Evolutionary conservation across 768 basidiomycete species (phyloP).

Genomic region (Lyophyllum semitale): DNA sequence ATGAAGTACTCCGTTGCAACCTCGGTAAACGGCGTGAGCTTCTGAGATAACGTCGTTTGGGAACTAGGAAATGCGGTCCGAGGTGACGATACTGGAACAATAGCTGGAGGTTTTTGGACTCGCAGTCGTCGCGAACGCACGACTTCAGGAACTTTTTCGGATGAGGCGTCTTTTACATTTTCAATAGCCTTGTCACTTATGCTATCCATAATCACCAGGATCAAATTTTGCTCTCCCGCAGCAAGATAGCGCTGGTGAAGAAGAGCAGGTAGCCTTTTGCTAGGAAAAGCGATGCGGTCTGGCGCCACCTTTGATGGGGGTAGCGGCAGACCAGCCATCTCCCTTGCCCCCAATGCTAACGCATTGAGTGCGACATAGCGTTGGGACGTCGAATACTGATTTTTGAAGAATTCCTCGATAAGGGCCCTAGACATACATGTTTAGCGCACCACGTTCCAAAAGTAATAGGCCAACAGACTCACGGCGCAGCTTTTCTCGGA

Average conservation of each 20-base stretch:
- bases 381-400: conserved; percentile 87
- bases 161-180: conserved; percentile 53
- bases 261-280: conserved; percentile 71
- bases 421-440: conserved; percentile 53
- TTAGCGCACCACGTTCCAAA: background rate
- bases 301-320: conserved; percentile 29
- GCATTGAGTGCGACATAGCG: conserved; percentile 85
- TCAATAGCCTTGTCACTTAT: conserved; percentile 68
- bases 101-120: conserved; percentile 49
- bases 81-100: conserved; percentile 43
- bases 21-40: conserved; percentile 52
- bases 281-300: conserved; percentile 65
- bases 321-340: conserved; percentile 59
- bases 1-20: conserved; percentile 89
- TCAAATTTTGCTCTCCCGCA: conserved; percentile 36
- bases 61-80: conserved; percentile 1
- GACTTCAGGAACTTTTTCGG: conserved; percentile 59
- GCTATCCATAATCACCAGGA: conserved; percentile 62
- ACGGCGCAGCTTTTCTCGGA: conserved; percentile 83
- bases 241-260: conserved; percentile 72
- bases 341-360: conserved; percentile 82
- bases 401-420: conserved; percentile 92
- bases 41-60: conserved; percentile 7
- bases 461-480: conserved; percentile 31
- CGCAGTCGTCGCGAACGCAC: conserved; percentile 76